These are phyloP conservation scores for Populus pruinosa DNA, from an alignment of 345 rosid species.

Conservation along the genomic window DNA sequence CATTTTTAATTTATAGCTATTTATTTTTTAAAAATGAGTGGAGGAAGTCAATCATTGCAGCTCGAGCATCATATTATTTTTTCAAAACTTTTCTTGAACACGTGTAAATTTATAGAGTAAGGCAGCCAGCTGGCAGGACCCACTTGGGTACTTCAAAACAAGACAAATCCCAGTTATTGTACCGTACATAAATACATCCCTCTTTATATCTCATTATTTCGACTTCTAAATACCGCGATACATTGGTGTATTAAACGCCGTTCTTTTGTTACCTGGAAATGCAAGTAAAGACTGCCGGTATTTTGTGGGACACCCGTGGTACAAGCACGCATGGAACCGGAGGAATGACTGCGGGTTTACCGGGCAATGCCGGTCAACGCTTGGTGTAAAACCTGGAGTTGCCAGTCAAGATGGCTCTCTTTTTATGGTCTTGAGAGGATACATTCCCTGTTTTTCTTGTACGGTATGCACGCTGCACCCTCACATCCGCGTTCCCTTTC, in stretches of 20 bases:
- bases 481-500: background rate
- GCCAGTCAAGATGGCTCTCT: slow-evolving; percentile 4
- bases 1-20: no score
- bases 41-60: no score
- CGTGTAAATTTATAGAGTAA: slow-evolving; percentile 35
- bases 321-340: slow-evolving; percentile 33
- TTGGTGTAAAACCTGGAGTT: slow-evolving; percentile 18
- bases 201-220: background rate
- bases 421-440: background rate
- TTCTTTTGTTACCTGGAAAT: slow-evolving; percentile 27
- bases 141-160: slow-evolving; percentile 16
- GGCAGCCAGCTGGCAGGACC: slow-evolving; percentile 32
- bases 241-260: slow-evolving; percentile 16
- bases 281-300: slow-evolving; percentile 37
- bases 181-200: slow-evolving; percentile 8
- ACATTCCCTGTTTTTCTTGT: slow-evolving; percentile 6
- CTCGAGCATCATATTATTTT: no score
- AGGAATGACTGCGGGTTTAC: slow-evolving; percentile 41
- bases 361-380: slow-evolving; percentile 36
- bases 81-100: slow-evolving; percentile 43
- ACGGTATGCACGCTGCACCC: slow-evolving; percentile 1
- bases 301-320: slow-evolving; percentile 45
- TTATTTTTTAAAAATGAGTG: no score
- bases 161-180: slow-evolving; percentile 18
- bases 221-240: slow-evolving; percentile 4